These are phyloP conservation scores for Polyrhizophydium stewartii DNA, from an alignment of 371 early-diverging fungal species.

Conservation along the genomic window DNA sequence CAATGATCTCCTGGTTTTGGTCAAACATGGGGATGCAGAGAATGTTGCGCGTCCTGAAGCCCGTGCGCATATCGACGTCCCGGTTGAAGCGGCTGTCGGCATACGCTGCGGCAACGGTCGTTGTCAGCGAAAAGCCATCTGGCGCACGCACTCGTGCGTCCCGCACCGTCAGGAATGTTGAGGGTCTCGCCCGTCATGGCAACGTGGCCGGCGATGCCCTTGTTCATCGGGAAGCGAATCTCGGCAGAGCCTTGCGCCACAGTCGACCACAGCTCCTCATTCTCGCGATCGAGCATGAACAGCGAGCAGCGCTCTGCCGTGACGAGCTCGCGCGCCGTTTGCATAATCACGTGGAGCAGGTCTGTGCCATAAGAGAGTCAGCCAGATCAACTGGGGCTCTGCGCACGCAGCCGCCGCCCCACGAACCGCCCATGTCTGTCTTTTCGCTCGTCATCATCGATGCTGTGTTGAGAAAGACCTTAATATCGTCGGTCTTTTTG, in stretches of 20 bases:
- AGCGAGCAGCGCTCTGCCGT: conserved; percentile 44
- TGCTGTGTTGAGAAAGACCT: conserved; percentile 36
- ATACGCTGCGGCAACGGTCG: conserved; percentile 25
- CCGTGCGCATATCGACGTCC: conserved; percentile 42
- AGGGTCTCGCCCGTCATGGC: conserved; percentile 36
- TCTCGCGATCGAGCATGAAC: conserved; percentile 42
- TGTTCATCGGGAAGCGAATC: conserved; percentile 42
- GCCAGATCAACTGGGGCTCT: neutral
- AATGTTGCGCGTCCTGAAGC: conserved; percentile 47
- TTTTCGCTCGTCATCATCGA: conserved; percentile 35
- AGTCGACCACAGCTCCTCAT: conserved; percentile 43
- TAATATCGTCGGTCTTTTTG: conserved; percentile 32
- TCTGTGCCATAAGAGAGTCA: conserved; percentile 12
- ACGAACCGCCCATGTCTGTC: conserved; percentile 31
- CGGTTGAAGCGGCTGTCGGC: conserved; percentile 46
- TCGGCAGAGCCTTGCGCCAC: conserved; percentile 41
- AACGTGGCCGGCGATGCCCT: conserved; percentile 49
- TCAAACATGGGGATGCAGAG: conserved; percentile 49
- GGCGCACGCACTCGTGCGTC: neutral
- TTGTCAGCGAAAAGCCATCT: neutral
- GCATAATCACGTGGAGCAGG: conserved; percentile 41
- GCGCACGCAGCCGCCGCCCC: neutral
- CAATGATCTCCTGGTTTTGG: conserved; percentile 33
- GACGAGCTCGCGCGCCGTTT: conserved; percentile 43
- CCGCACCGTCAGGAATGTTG: conserved; percentile 43